Evolutionary conservation across 306 rosid genomes (phyloP).

Genomic region (Cucurbita maxima): DNA sequence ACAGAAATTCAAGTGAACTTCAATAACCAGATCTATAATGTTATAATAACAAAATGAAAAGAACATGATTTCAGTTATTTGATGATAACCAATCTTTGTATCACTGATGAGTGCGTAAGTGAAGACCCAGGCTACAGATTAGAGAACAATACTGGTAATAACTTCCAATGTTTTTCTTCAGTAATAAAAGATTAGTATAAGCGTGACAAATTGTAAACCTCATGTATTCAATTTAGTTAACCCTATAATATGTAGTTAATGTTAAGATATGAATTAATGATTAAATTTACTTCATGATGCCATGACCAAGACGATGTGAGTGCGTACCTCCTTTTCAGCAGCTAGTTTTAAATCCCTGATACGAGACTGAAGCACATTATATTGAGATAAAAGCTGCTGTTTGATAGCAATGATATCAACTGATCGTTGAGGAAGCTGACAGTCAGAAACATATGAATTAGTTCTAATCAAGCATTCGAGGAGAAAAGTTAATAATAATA

Average conservation of each 20-base stretch:
- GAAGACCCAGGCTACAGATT: not conserved
- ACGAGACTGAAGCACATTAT: slow-evolving; percentile 77
- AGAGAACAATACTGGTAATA: not conserved
- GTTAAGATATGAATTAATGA: not conserved
- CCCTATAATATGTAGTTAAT: not conserved
- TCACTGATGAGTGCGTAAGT: not conserved
- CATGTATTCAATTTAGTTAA: not conserved
- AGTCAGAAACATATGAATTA: slow-evolving; percentile 8
- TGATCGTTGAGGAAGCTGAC: slow-evolving; percentile 74
- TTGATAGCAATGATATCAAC: slow-evolving; percentile 61
- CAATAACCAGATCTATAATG: not conserved
- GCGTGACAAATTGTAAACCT: not conserved
- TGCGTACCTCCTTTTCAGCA: slow-evolving; percentile 75
- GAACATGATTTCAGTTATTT: not conserved
- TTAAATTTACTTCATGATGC: not conserved
- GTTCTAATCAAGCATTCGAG: slow-evolving; percentile 2
- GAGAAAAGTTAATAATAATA: not conserved
- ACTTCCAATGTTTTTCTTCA: not conserved
- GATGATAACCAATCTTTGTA: not conserved
- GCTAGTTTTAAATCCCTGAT: slow-evolving; percentile 71
- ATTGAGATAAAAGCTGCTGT: slow-evolving; percentile 85
- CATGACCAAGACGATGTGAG: slow-evolving; percentile 13
- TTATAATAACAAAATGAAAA: no score
- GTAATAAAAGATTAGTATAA: not conserved
- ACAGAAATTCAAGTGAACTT: not conserved